phyloP scores from a whole-genome alignment of 768 basidiomycete species.

The Hygrophorus pudorinus region DNA sequence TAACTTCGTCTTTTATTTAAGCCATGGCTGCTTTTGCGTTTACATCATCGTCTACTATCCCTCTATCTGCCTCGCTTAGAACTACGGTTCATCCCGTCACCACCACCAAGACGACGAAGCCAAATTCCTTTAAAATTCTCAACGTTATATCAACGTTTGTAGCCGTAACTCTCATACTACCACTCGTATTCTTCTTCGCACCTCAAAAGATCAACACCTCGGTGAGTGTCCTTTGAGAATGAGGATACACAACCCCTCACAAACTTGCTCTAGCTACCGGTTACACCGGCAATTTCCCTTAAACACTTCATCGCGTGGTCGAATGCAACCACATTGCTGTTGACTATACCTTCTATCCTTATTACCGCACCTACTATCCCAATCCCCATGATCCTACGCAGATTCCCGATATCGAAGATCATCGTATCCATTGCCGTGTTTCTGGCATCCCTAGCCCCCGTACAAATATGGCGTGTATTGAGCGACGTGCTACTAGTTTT shows the following conservation, averaged over 20 bases:
- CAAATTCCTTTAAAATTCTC: slow-evolving; percentile 49
- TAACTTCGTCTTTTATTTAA: slow-evolving; percentile 16
- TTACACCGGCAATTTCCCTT: slow-evolving; percentile 16
- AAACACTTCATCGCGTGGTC: slow-evolving; percentile 31
- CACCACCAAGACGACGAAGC: slow-evolving; percentile 33
- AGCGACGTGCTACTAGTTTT: slow-evolving; percentile 40
- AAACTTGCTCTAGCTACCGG: slow-evolving; percentile 14
- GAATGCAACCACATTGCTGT: slow-evolving; percentile 40
- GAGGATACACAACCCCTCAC: slow-evolving; percentile 8
- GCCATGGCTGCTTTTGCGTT: slow-evolving; percentile 57
- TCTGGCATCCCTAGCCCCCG: slow-evolving; percentile 35
- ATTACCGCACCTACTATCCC: slow-evolving; percentile 46
- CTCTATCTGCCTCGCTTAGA: slow-evolving; percentile 53
- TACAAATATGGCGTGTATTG: slow-evolving; percentile 25
- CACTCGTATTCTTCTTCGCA: slow-evolving; percentile 47
- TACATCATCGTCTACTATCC: slow-evolving; percentile 53
- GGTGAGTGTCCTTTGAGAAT: slow-evolving; percentile 14
- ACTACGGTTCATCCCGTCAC: slow-evolving; percentile 28
- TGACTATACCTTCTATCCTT: slow-evolving; percentile 50
- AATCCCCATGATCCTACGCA: slow-evolving; percentile 26
- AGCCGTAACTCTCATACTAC: slow-evolving; percentile 43
- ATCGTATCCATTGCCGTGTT: slow-evolving; percentile 32
- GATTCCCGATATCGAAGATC: slow-evolving; percentile 37
- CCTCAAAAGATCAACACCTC: slow-evolving; percentile 33
- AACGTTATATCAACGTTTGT: slow-evolving; percentile 39